These are phyloP conservation scores for Yamadazyma mexicana DNA, from an alignment of 1,139 yeast genomes.

Conservation along the genomic window DNA sequence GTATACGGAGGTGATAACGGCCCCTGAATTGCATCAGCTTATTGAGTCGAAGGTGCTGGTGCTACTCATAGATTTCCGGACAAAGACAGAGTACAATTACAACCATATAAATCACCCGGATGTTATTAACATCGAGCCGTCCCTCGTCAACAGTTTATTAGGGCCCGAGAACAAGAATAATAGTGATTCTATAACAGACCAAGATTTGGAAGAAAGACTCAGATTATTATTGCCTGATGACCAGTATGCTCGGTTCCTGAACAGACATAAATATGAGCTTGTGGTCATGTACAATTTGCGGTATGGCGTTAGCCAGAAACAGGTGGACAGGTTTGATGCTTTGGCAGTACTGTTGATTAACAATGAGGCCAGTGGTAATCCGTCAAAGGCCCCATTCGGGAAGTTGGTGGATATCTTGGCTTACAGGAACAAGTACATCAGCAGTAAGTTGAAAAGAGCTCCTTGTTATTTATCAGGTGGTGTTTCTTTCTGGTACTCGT, in stretches of 20 bases:
- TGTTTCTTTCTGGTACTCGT: constrained; percentile 36
- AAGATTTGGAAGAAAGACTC: constrained; percentile 60
- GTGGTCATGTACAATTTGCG: constrained; percentile 61
- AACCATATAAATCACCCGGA: constrained; percentile 59
- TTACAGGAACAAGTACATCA: constrained; percentile 35
- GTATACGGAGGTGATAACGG: constrained; percentile 26
- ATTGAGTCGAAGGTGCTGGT: constrained; percentile 21
- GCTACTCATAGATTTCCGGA: constrained; percentile 66
- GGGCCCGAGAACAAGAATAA: constrained; percentile 21
- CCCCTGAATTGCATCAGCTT: constrained; percentile 23
- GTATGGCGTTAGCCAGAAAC: constrained; percentile 24
- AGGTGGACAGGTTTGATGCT: constrained; percentile 27
- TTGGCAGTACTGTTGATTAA: constrained; percentile 22
- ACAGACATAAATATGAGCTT: constrained; percentile 55
- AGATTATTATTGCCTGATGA: constrained; percentile 51
- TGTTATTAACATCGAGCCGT: constrained; percentile 72
- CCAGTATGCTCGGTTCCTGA: constrained; percentile 52
- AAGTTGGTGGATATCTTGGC: constrained; percentile 55
- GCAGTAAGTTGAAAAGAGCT: constrained; percentile 32
- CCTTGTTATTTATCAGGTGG: constrained; percentile 46
- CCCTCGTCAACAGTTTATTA: constrained; percentile 30
- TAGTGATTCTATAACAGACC: constrained; percentile 45
- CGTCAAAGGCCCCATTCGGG: constrained; percentile 45
- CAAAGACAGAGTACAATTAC: constrained; percentile 54
- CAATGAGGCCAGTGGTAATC: constrained; percentile 23